Conservation (phyloP, 139 green algal genomes). For the Volvox reticuliferus region DNA sequence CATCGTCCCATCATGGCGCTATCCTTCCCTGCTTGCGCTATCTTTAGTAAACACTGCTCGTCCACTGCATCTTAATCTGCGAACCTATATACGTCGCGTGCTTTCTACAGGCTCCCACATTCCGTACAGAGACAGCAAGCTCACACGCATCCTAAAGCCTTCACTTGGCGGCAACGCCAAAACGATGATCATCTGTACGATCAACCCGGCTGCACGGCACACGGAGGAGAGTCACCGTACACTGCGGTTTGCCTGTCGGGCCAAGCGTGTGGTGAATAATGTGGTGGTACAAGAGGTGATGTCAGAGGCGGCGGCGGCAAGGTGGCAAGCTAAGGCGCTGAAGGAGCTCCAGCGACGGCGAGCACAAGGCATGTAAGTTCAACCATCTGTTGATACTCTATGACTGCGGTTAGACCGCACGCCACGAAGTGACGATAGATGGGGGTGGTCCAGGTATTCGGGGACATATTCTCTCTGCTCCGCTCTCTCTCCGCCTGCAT, state of each 20-base stretch:
- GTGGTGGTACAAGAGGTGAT: slow-evolving; percentile 89
- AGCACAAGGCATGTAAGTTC: slow-evolving; percentile 55
- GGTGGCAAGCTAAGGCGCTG: slow-evolving; percentile 93
- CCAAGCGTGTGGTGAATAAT: slow-evolving; percentile 96
- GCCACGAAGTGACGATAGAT: no score
- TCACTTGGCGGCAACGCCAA: slow-evolving; percentile 96
- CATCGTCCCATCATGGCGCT: no score
- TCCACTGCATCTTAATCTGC: not conserved
- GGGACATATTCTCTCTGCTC: no score
- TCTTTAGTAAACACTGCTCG: no score
- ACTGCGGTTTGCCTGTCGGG: slow-evolving; percentile 79
- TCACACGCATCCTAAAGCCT: slow-evolving; percentile 94
- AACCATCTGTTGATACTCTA: no score
- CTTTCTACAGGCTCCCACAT: slow-evolving; percentile 83
- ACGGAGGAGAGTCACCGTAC: slow-evolving; percentile 94
- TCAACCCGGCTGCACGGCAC: slow-evolving; percentile 89
- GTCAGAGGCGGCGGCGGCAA: slow-evolving; percentile 84
- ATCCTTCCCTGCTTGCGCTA: no score
- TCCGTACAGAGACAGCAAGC: slow-evolving; percentile 92
- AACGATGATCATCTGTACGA: slow-evolving; percentile 95
- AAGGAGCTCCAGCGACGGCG: slow-evolving; percentile 74
- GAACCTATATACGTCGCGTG: no score
- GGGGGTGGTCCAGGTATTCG: no score
- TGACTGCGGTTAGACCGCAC: no score
- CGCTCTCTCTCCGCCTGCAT: no score